These are phyloP conservation scores for Camellia japonica DNA, from an alignment of 148 eudicot species.

Conservation along the genomic window DNA sequence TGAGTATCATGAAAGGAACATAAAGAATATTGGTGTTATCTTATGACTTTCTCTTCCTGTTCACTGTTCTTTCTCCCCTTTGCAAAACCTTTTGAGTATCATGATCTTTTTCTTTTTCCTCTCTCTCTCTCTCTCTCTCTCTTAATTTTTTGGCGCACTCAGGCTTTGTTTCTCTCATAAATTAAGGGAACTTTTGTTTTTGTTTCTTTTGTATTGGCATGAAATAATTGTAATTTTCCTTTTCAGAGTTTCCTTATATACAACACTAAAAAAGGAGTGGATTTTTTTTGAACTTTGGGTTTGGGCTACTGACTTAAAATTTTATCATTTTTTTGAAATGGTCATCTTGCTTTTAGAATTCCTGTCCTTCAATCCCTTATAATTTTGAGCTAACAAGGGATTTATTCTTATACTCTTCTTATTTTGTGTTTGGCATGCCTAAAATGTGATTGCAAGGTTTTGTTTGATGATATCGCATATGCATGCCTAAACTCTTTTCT, in stretches of 20 bases:
- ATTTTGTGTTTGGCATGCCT: not conserved
- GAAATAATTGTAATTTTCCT: too few relatives aligned
- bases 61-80: not conserved
- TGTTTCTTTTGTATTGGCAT: too few relatives aligned
- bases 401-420: not conserved
- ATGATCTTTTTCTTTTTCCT: not conserved
- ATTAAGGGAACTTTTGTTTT: too few relatives aligned
- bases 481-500: conserved; percentile 4
- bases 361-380: not conserved
- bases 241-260: too few relatives aligned
- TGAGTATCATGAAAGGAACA: not conserved
- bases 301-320: too few relatives aligned
- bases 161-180: too few relatives aligned
- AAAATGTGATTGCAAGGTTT: conserved; percentile 4
- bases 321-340: too few relatives aligned
- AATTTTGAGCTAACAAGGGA: not conserved
- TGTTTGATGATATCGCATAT: conserved; percentile 10
- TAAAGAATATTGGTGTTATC: not conserved
- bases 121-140: too few relatives aligned
- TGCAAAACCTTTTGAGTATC: not conserved
- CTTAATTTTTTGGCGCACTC: too few relatives aligned
- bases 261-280: too few relatives aligned
- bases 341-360: conserved; percentile 1
- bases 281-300: too few relatives aligned
- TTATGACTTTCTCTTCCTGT: not conserved